Evolutionary conservation across 805 yeast genomes (phyloP), one percentile per base, ranked within the genome.

Genomic region (Pichia rugopelliculosa): DNA sequence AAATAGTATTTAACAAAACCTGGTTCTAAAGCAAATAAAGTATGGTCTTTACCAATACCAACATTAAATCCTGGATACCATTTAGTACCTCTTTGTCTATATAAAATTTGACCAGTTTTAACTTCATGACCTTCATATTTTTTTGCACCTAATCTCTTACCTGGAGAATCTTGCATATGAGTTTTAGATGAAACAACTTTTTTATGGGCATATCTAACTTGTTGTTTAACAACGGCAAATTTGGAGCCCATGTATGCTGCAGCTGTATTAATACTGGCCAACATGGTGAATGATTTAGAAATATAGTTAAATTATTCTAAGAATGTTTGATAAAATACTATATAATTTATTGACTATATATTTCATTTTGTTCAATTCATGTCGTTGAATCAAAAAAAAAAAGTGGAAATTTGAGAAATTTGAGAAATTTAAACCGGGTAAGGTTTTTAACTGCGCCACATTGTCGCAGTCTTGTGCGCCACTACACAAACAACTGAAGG

Each of bases 131-230:
- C 89, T 59, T 91, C 96, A 52, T 84, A 78, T 43, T 76, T 85
- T 69, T 93, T 93, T 33, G 95, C 85, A 23, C 99, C 99, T 44
- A 93, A 71, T 61, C 98, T 75, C 66, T 95, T 81, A 72, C 99
- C 99, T 3, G 88, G 88, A 15, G 99, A 90, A 65, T 90, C 96
- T 63, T 84, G 84, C 80, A 85, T 90, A 56, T 85, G 86, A 17
- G 96, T 86, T 68, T 81, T 86, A n/a, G 97, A 88, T 57, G 97
- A 96, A 20, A 95, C 88, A 8, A 93, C 96, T 64, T 82, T 84
- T 68, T 93, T 93, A 15, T 96, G 88, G 24, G 99, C 96, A 20
- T 80, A 80, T 75, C 99, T 88, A 13, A 88, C 78, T 50, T 74
- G 80, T 15, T 33, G 39, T 39, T 21, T 21, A 18, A 37, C 22